Conservation (phyloP, 1,284 basidiomycete species). For the Cryptococcus sp. region DNA sequence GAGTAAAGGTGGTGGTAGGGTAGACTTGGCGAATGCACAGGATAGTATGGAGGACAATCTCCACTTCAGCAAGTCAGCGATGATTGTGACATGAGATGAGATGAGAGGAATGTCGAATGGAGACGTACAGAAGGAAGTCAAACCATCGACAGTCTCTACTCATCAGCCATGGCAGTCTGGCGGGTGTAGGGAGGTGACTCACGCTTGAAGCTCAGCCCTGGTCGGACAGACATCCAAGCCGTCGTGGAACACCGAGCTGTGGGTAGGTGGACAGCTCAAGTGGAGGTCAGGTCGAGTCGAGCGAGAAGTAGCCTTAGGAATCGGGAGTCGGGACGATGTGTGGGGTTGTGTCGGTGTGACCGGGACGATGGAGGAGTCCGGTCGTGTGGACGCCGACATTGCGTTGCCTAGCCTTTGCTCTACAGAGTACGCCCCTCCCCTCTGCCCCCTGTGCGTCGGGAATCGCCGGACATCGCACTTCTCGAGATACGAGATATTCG, state of each 20-base stretch:
- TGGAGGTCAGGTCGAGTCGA: too few species aligned
- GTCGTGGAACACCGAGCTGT: too few species aligned
- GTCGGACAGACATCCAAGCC: slow-evolving; percentile 6
- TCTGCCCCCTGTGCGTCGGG: not conserved
- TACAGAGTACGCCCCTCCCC: not conserved
- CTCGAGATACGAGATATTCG: too few species aligned
- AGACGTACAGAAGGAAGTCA: slow-evolving; percentile 37
- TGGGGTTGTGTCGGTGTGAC: not conserved
- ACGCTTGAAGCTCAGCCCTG: slow-evolving; percentile 36
- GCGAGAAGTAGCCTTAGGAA: too few species aligned
- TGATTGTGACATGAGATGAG: not conserved
- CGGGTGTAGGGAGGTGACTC: slow-evolving; percentile 2
- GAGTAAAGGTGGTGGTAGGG: slow-evolving; percentile 76
- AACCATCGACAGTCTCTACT: slow-evolving; percentile 34
- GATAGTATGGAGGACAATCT: slow-evolving; percentile 86
- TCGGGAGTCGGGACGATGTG: not conserved
- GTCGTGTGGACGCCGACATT: not conserved
- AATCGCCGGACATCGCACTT: too few species aligned
- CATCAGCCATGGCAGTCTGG: slow-evolving; percentile 1
- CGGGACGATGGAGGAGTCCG: not conserved
- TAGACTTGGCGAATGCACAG: slow-evolving; percentile 86
- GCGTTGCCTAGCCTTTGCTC: not conserved
- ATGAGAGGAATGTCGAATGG: not conserved
- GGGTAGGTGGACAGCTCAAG: too few species aligned
- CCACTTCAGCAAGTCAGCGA: too few species aligned